Percentiles rank a stretch among this genome's conserved stretches.
phyloP scores from a whole-genome alignment of 306 rosid species.

The Gynostemma pentaphyllum region DNA sequence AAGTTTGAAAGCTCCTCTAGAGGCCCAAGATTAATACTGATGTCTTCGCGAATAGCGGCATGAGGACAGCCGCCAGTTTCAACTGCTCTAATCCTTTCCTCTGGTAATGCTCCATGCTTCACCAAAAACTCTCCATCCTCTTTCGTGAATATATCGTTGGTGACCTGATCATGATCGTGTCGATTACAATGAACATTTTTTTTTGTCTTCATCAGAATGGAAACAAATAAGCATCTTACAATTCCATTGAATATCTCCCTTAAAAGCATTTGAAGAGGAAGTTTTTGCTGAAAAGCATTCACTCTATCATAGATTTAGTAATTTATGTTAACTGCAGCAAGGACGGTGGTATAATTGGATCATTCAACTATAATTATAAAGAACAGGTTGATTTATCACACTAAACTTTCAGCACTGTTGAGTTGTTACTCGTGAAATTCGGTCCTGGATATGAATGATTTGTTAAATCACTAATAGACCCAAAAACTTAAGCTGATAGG shows the following conservation, averaged over 20 bases:
- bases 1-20: slow-evolving; percentile 86
- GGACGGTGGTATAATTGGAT: not conserved
- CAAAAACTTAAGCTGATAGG: too few species aligned
- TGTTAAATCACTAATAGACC: too few species aligned
- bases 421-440: not conserved
- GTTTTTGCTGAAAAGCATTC: not conserved
- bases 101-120: slow-evolving; percentile 78
- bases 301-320: not conserved
- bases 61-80: slow-evolving; percentile 99
- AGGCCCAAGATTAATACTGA: slow-evolving; percentile 95
- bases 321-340: not conserved
- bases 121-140: slow-evolving; percentile 99
- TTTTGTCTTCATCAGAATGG: not conserved
- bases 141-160: slow-evolving; percentile 94
- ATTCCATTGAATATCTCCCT: not conserved
- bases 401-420: not conserved
- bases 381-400: not conserved
- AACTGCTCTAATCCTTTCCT: slow-evolving; percentile 92
- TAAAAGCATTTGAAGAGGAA: not conserved
- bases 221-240: not conserved
- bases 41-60: slow-evolving; percentile 92
- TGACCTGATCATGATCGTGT: slow-evolving; percentile 35
- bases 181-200: not conserved
- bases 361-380: not conserved
- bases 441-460: not conserved